These are phyloP conservation scores for Apophysomyces elegans DNA, from an alignment of 371 early-diverging fungal species.

Conservation along the genomic window DNA sequence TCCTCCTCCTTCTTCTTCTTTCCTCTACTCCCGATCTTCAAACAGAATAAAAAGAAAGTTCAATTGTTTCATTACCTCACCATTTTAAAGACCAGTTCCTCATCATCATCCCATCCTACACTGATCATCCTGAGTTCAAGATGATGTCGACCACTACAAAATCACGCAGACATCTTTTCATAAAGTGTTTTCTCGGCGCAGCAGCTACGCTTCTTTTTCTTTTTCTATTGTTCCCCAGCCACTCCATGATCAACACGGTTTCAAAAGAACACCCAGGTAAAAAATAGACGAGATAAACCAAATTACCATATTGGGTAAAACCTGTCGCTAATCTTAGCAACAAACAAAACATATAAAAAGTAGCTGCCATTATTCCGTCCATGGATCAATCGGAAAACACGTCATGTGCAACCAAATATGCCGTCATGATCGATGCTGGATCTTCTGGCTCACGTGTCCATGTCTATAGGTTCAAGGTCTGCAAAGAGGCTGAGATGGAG, in stretches of 20 bases:
- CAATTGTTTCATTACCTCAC: not conserved
- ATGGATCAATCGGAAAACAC: constrained; percentile 13
- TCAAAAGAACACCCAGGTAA: constrained; percentile 9
- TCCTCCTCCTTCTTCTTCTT: not conserved
- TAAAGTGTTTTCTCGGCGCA: constrained; percentile 17
- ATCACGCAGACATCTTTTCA: constrained; percentile 25
- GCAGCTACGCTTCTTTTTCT: constrained; percentile 23
- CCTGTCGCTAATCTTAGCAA: constrained; percentile 3
- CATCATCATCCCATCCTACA: too few species aligned
- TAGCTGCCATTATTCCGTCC: not conserved
- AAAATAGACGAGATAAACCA: not conserved
- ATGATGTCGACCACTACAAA: constrained; percentile 25
- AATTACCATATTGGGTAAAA: not conserved
- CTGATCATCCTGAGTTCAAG: not conserved
- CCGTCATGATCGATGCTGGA: constrained; percentile 94
- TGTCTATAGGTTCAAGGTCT: constrained; percentile 90
- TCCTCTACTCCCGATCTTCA: not conserved
- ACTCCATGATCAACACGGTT: not conserved
- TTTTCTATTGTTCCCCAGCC: constrained; percentile 21
- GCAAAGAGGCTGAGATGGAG: constrained; percentile 73
- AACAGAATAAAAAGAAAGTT: not conserved
- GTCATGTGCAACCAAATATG: constrained; percentile 68
- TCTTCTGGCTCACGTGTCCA: constrained; percentile 98
- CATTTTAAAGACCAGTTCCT: too few species aligned
- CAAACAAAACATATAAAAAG: not conserved